These are phyloP conservation scores for Linderina pennispora DNA, from an alignment of 192 early-diverging fungal genomes.

Conservation along the genomic window DNA sequence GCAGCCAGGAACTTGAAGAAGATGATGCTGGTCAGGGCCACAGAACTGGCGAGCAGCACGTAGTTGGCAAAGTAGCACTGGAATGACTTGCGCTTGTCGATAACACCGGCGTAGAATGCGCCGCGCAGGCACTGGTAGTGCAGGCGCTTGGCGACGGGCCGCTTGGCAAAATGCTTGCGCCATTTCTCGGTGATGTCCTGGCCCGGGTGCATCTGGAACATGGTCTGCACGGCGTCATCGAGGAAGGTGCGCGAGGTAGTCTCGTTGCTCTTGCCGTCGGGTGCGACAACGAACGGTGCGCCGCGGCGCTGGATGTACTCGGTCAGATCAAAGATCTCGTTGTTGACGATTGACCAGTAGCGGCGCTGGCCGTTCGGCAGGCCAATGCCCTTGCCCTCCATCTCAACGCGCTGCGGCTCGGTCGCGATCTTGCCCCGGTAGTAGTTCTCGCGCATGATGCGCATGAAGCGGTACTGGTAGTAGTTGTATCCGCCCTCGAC, in stretches of 20 bases:
- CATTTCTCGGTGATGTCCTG: constrained; percentile 58
- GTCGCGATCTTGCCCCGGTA: constrained; percentile 59
- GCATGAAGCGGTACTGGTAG: constrained; percentile 57
- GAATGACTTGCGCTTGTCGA: constrained; percentile 76
- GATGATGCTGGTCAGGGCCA: constrained; percentile 77
- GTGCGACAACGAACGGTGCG: constrained; percentile 44
- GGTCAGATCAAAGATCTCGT: constrained; percentile 67
- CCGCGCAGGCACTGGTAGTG: constrained; percentile 73
- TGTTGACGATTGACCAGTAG: constrained; percentile 61
- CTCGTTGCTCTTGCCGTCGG: constrained; percentile 35
- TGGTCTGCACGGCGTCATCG: constrained; percentile 51
- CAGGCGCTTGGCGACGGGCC: constrained; percentile 21
- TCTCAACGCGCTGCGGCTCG: constrained; percentile 52
- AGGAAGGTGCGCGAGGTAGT: constrained; percentile 53
- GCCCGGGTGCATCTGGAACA: constrained; percentile 60
- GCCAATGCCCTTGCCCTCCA: constrained; percentile 47
- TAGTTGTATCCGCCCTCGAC: constrained; percentile 50
- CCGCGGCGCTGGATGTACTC: constrained; percentile 55
- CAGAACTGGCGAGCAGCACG: constrained; percentile 72
- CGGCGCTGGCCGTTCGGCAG: constrained; percentile 32
- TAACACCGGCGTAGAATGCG: constrained; percentile 74
- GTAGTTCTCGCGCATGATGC: constrained; percentile 60
- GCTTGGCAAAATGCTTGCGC: constrained; percentile 51
- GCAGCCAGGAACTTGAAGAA: constrained; percentile 93
- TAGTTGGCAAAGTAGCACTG: constrained; percentile 78